Conservation (phyloP, 768 basidiomycete genomes). For the Russula sp. region DNA sequence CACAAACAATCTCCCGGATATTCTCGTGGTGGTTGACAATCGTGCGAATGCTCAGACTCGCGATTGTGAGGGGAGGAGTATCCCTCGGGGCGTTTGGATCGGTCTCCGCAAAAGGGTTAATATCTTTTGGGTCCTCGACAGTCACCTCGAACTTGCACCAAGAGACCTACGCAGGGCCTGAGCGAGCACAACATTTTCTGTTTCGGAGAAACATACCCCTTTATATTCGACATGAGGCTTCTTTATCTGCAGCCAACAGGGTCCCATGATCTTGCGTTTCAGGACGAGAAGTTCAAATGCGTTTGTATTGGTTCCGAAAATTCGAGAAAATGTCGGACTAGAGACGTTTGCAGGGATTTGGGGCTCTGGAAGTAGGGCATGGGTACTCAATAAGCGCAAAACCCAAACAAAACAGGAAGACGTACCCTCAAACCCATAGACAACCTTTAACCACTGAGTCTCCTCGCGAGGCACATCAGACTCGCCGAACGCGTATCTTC, state of each 20-base stretch:
- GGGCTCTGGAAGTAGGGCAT: conserved; percentile 49
- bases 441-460: conserved; percentile 87
- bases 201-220: conserved; percentile 53
- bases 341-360: conserved; percentile 67
- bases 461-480: conserved; percentile 76
- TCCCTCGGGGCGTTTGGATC: conserved; percentile 72
- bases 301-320: too few species aligned
- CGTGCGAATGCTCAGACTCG: conserved; percentile 84
- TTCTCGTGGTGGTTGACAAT: conserved; percentile 94
- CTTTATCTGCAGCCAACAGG: conserved; percentile 92
- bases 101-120: conserved; percentile 76
- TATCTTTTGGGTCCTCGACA: conserved; percentile 80
- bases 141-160: conserved; percentile 96
- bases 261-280: conserved; percentile 98
- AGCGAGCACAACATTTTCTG: not conserved
- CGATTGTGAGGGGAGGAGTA: conserved; percentile 83
- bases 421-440: conserved; percentile 82
- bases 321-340: conserved; percentile 71
- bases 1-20: conserved; percentile 89
- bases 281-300: too few species aligned
- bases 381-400: not conserved
- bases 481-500: conserved; percentile 92
- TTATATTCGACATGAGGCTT: conserved; percentile 70
- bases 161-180: conserved; percentile 58
- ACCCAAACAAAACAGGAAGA: not conserved